Evolutionary conservation across 495 filamentous ascomycete genomes (phyloP), one percentile per base, ranked within the genome.

Genomic region (Aspergillus cristatus): DNA sequence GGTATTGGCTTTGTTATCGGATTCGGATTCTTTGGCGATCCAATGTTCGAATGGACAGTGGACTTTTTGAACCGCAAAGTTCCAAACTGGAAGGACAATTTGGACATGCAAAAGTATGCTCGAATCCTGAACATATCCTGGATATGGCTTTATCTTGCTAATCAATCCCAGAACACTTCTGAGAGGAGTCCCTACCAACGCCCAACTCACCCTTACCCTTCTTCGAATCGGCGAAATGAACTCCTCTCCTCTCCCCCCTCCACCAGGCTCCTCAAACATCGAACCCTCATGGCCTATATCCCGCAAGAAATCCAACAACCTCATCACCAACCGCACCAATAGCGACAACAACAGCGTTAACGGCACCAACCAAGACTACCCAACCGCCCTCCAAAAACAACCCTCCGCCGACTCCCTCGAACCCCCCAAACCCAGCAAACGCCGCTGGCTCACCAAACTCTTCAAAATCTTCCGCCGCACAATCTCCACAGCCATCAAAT

Each of bases 111-210:
- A 44, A 83, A 82, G 76, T 78, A 63, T 34, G 62, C 51, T 5
- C 28, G 5, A 13, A n/a, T 20, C 11, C 20, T 14, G 14, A 10
- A 18, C 15, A 22, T 20, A n/a, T 20, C 11, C 20, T 14, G 14
- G 10, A 18, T 14, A 22, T 20, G 20, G 18, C n/a, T 38, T 44
- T 26, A 53, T 37, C 17, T 29, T 22, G 33, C 16, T 13, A n/a
- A 12, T 14, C 31, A 81, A 75, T 49, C 81, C 76, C 18, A 51
- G 48, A n/a, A 52, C 48, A 0, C 43, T 93, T 1, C 79, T 94
- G 35, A 85, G 84, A 51, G 84, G 82, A 12, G 75, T 89, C 28
- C 87, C 87, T 0, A 94, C 86, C 3, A 89, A 94, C 55, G 85
- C 84, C 10, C 87, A 93, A 47, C 64, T 94, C 15, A 83, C 86